These are phyloP conservation scores for Colletotrichum cuscutae DNA, from an alignment of 2,329 filamentous ascomycete species.

Conservation along the genomic window DNA sequence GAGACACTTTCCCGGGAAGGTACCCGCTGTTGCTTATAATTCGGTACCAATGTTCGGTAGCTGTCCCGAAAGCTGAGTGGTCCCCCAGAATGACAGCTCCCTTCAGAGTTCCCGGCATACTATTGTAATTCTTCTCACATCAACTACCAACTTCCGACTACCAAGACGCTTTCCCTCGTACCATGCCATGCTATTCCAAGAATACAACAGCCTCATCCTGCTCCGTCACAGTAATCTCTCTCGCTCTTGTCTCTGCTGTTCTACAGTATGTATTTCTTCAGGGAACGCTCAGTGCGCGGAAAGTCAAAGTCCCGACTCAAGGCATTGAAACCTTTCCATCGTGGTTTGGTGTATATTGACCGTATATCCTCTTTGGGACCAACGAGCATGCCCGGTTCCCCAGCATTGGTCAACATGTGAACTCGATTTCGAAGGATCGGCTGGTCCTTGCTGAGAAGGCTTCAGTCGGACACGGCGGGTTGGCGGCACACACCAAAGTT, in stretches of 20 bases:
- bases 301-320: conserved; percentile 29
- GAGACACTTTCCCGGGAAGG: not conserved
- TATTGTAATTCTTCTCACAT: not conserved
- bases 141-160: conserved; percentile 1
- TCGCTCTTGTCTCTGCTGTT: not conserved
- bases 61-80: conserved; percentile 1
- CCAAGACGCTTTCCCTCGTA: not conserved
- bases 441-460: not conserved
- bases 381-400: not conserved
- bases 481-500: not conserved
- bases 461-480: not conserved
- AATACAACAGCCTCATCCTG: not conserved
- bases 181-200: not conserved
- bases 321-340: conserved; percentile 29
- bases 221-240: too few species aligned
- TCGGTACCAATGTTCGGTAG: not conserved
- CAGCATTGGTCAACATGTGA: conserved; percentile 15
- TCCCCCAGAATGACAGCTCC: conserved; percentile 8
- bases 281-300: conserved; percentile 29
- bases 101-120: conserved; percentile 12
- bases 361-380: not conserved
- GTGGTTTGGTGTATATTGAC: conserved; percentile 2
- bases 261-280: not conserved
- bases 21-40: not conserved
- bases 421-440: not conserved